A percentile compares a stretch with the other conserved stretches of the same genome.
These are phyloP conservation scores for Yamadazyma atlantica DNA, from an alignment of 1,139 yeast species.

Conservation along the genomic window DNA sequence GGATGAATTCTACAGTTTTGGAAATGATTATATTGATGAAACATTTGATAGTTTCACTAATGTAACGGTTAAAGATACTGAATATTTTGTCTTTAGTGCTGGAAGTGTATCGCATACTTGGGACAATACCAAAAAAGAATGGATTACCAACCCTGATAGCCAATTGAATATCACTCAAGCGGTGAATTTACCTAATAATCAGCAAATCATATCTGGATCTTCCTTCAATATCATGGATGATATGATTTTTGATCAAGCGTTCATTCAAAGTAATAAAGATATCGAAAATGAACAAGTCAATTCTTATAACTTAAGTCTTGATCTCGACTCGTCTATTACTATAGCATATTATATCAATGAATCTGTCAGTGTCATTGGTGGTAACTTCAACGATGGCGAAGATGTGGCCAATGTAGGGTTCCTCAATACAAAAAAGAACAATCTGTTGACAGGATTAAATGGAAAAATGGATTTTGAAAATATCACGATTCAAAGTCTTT, in stretches of 20 bases:
- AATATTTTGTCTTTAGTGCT: constrained; percentile 39
- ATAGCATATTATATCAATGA: constrained; percentile 46
- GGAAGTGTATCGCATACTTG: constrained; percentile 29
- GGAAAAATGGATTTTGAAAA: constrained; percentile 39
- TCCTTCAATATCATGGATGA: constrained; percentile 39
- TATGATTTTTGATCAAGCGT: constrained; percentile 32
- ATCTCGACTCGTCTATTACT: constrained; percentile 38
- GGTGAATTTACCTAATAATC: constrained; percentile 20
- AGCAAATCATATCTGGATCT: constrained; percentile 40
- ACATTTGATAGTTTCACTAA: constrained; percentile 34
- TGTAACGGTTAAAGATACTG: constrained; percentile 32
- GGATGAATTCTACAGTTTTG: constrained; percentile 39
- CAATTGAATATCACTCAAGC: constrained; percentile 40
- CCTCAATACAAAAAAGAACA: constrained; percentile 29
- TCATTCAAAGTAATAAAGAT: constrained; percentile 19
- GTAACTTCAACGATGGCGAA: constrained; percentile 27
- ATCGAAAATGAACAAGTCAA: constrained; percentile 17
- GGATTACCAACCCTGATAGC: constrained; percentile 38
- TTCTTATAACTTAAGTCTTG: constrained; percentile 24
- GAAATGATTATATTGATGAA: constrained; percentile 27
- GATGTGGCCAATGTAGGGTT: constrained; percentile 34
- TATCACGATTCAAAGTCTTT: constrained; percentile 39
- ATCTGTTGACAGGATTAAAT: constrained; percentile 24
- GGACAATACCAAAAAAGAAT: constrained; percentile 36
- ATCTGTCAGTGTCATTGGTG: constrained; percentile 54